Percentiles rank a stretch among this genome's conserved stretches.
These are phyloP conservation scores for Craterostigma plantagineum DNA, from an alignment of 257 asterid genomes.

Conservation along the genomic window DNA sequence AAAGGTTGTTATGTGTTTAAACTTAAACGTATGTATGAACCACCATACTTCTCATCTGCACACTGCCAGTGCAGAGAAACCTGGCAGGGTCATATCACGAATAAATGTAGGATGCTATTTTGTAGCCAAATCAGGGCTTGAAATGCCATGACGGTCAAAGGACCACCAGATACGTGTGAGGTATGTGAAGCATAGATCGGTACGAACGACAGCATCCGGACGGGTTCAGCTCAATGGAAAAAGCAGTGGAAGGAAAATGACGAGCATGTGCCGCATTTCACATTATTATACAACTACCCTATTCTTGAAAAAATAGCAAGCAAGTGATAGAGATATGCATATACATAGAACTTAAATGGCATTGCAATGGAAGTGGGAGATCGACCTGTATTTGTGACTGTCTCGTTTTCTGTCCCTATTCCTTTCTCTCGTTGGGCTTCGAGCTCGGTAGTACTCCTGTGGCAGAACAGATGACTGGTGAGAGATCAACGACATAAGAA, in stretches of 20 bases:
- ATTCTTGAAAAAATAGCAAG: too few species aligned
- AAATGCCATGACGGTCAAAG: slow-evolving; percentile 23
- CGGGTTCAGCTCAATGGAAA: too few species aligned
- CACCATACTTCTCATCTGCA: slow-evolving; percentile 99
- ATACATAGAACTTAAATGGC: too few species aligned
- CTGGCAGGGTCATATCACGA: slow-evolving; percentile 97
- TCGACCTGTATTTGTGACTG: slow-evolving; percentile 71
- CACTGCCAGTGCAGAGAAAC: slow-evolving; percentile 99
- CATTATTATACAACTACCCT: too few species aligned
- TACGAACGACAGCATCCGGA: slow-evolving; percentile 81
- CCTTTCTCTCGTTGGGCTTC: slow-evolving; percentile 73
- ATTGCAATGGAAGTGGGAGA: too few species aligned
- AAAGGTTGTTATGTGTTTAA: too few species aligned
- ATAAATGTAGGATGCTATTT: slow-evolving; percentile 69
- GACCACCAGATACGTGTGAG: slow-evolving; percentile 16
- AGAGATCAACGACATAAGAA: slow-evolving; percentile 3
- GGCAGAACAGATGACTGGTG: slow-evolving; percentile 6
- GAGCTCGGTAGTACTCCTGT: slow-evolving; percentile 62
- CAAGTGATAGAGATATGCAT: too few species aligned
- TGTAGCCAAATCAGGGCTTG: slow-evolving; percentile 22
- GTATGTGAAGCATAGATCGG: slow-evolving; percentile 6
- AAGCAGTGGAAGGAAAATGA: too few species aligned
- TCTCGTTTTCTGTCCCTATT: slow-evolving; percentile 82
- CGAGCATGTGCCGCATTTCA: background rate
- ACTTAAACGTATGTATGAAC: too few species aligned